A percentile compares a stretch with the other conserved stretches of the same genome.
Evolutionary conservation across 2,329 filamentous ascomycete species (phyloP).

Genomic region (Setomelanomma holmii): DNA sequence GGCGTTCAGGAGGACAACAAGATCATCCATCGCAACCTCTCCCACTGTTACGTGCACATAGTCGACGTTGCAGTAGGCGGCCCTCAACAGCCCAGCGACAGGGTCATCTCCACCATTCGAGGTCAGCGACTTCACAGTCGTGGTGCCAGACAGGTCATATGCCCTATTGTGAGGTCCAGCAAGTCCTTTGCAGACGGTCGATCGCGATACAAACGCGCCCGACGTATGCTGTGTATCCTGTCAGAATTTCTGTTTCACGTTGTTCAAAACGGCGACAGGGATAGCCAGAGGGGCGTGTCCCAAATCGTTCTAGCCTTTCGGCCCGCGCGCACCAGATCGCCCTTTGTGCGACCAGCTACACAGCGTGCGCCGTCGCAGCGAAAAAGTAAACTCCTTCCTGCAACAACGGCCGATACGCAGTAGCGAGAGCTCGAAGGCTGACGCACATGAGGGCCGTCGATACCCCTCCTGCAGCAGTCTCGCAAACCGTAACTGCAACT

Average conservation of each 20-base stretch:
- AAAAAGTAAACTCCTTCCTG: slow-evolving; percentile 16
- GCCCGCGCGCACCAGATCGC: slow-evolving; percentile 37
- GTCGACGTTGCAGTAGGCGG: slow-evolving; percentile 15
- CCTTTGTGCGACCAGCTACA: slow-evolving; percentile 25
- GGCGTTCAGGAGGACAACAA: too few species aligned
- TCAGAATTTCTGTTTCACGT: slow-evolving; percentile 32
- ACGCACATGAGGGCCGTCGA: slow-evolving; percentile 1
- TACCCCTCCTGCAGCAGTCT: slow-evolving; percentile 12
- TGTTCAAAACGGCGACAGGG: slow-evolving; percentile 36
- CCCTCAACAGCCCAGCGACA: slow-evolving; percentile 10
- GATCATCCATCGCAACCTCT: background rate
- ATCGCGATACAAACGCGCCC: slow-evolving; percentile 28
- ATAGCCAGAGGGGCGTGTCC: slow-evolving; percentile 19
- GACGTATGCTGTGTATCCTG: slow-evolving; percentile 37
- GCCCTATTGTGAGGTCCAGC: slow-evolving; percentile 17
- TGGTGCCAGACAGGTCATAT: slow-evolving; percentile 24
- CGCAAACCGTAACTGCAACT: slow-evolving; percentile 16
- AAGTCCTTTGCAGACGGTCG: slow-evolving; percentile 14
- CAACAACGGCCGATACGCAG: background rate
- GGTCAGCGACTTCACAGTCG: slow-evolving; percentile 13
- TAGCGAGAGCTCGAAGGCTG: background rate
- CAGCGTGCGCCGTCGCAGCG: slow-evolving; percentile 16
- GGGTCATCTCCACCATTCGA: slow-evolving; percentile 17
- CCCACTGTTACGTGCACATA: background rate
- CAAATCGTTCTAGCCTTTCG: slow-evolving; percentile 30